phyloP scores from a whole-genome alignment of 768 basidiomycete species.

The Naganishia vaughanmartiniae region DNA sequence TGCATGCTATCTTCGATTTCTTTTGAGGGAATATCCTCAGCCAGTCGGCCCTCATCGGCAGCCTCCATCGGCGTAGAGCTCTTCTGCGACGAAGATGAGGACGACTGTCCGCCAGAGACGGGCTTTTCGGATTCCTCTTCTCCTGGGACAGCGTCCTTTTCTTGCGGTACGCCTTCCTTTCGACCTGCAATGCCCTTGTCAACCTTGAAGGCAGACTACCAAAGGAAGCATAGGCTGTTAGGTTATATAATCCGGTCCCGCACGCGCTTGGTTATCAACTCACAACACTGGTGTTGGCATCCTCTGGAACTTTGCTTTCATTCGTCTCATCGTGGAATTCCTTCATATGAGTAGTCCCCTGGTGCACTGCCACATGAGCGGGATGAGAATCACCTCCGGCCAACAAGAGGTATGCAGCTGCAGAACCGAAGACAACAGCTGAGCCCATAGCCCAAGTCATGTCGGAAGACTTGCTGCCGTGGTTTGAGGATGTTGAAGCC shows the following conservation, averaged over 20 bases:
- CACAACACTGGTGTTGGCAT: constrained; percentile 19
- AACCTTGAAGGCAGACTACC: constrained; percentile 22
- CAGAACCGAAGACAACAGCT: constrained; percentile 30
- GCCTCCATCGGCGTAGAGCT: constrained; percentile 19
- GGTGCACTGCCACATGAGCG: constrained; percentile 23
- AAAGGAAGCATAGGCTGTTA: not conserved
- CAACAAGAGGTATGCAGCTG: constrained; percentile 30
- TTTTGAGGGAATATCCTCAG: constrained; percentile 30
- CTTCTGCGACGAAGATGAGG: constrained; percentile 5
- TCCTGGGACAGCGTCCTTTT: constrained; percentile 19
- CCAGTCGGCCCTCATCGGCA: constrained; percentile 28
- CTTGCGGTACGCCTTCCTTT: constrained; percentile 7
- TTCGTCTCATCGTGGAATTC: constrained; percentile 25
- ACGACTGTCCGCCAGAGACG: constrained; percentile 12
- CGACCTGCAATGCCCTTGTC: constrained; percentile 13
- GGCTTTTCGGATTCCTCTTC: constrained; percentile 22
- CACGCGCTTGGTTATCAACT: not conserved
- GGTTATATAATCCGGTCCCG: not conserved
- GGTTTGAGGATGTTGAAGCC: constrained; percentile 25
- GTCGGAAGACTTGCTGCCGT: constrained; percentile 23
- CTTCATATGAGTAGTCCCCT: constrained; percentile 31
- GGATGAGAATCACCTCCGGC: constrained; percentile 12
- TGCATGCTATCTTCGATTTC: constrained; percentile 22
- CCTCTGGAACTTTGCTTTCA: constrained; percentile 22
- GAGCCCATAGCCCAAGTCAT: constrained; percentile 28